phyloP scores from a whole-genome alignment of 176 grass and related monocot genomes.

The Canna indica region DNA sequence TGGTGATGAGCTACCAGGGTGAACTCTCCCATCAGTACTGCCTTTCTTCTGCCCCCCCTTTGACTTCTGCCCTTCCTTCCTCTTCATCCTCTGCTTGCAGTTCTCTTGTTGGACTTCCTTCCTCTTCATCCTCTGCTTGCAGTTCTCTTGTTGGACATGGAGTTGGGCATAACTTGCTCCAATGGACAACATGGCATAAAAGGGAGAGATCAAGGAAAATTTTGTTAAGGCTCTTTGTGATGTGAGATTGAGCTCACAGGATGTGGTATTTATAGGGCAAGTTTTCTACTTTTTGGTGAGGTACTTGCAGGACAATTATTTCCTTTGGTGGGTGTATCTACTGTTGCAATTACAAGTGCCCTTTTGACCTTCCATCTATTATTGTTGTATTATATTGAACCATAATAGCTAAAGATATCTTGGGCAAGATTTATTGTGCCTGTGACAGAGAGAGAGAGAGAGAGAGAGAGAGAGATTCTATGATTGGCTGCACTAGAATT shows the following conservation, averaged over 20 bases:
- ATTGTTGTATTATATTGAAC: not conserved
- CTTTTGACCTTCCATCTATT: slow-evolving; percentile 6
- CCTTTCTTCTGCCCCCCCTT: slow-evolving; percentile 6
- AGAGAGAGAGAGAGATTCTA: no score
- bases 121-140: slow-evolving; percentile 1
- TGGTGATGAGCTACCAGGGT: not conserved
- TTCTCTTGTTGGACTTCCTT: not conserved
- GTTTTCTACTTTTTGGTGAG: no score
- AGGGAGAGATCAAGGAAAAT: not conserved
- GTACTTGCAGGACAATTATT: not conserved
- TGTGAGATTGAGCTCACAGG: not conserved
- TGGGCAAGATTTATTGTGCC: no score
- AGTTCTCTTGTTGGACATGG: slow-evolving; percentile 8
- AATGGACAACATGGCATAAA: not conserved
- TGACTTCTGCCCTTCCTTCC: not conserved
- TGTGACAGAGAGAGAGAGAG: no score
- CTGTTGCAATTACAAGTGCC: not conserved
- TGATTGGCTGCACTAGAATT: no score
- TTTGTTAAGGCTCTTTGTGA: not conserved
- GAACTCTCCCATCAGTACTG: not conserved
- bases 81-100: slow-evolving; percentile 3
- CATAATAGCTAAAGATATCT: no score
- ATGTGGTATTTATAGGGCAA: slow-evolving; percentile 3
- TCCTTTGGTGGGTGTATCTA: not conserved
- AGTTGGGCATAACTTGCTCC: slow-evolving; percentile 10